Percentiles rank a stretch among this genome's conserved stretches.
Evolutionary conservation across 768 basidiomycete species (phyloP).

Genomic region (Leccinum variicolor): DNA sequence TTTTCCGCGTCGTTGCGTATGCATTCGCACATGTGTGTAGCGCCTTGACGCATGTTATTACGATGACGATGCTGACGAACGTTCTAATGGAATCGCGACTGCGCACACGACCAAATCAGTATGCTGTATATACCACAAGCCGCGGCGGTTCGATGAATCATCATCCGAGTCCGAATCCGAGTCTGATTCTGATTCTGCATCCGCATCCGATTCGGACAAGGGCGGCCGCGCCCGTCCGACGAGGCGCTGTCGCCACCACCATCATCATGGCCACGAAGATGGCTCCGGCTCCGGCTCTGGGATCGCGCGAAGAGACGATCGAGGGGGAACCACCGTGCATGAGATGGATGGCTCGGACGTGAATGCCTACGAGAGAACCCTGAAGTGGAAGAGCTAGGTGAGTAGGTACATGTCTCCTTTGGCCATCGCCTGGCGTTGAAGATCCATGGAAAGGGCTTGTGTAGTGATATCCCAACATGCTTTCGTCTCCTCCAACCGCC

Average conservation of each 20-base stretch:
- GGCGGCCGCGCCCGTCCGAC: conserved; percentile 13
- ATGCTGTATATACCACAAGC: conserved; percentile 93
- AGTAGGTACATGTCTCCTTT: background rate
- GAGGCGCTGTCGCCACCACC: conserved; percentile 3
- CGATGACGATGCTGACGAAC: background rate
- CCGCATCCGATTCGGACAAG: conserved; percentile 29
- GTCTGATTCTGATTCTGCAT: conserved; percentile 28
- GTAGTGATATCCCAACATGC: background rate
- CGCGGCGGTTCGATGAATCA: conserved; percentile 77
- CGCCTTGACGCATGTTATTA: background rate
- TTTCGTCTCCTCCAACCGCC: background rate
- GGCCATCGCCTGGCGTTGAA: background rate
- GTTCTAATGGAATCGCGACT: background rate
- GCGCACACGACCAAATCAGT: conserved; percentile 44
- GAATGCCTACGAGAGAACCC: conserved; percentile 51
- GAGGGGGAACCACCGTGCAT: conserved; percentile 12
- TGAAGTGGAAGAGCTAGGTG: conserved; percentile 23
- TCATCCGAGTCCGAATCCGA: conserved; percentile 58
- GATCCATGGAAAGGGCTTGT: background rate
- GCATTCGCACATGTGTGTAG: background rate
- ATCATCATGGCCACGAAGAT: background rate
- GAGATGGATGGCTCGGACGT: conserved; percentile 25
- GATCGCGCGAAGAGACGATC: conserved; percentile 4
- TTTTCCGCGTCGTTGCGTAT: background rate
- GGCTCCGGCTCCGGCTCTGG: background rate